Base-by-base conservation (phyloP, 2,329 filamentous ascomycete genomes). In the Hysterium pulicare region DNA sequence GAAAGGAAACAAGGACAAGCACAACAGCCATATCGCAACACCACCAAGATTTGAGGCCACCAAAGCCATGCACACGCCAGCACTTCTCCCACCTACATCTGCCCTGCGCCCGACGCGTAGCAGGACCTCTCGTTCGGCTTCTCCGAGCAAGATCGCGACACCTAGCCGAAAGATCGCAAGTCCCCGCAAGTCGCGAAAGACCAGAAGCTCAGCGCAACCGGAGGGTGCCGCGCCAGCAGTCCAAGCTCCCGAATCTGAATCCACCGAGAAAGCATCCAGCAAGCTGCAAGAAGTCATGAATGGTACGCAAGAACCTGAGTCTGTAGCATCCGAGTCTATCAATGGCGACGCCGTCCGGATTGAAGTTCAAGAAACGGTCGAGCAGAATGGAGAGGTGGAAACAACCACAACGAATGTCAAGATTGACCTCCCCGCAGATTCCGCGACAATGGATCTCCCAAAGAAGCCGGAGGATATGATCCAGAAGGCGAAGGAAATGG, bases 401-500 rank as follows among this genome's bases (percentile, higher is more conserved):
- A 81, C 80, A 1, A 86, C 83, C 42, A 81, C 81, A 52, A 90
- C 85, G 5, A 82, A 83, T 35, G 82, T 91, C 37, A 84, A 85
- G 48, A 75, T 93, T 9, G 86, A 93, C 50, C 76, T 93, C 59
- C 87, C 90, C 3, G 75, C 81, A 8, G 79, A 77, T 40, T 72
- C 76, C 34, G 73, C 81, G 1, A 81, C 87, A 47, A 76, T 90
- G 7, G 84, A 86, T 0, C 79, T 83, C 10, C 82, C 87, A 0
- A 86, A 90, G 50, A 86, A 93, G 56, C 84, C 90, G 1, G 78
- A 86, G 44, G 79, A 83, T 42, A 90, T 96, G 85, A 84, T 97
- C 45, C 83, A 83, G 21, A 83, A 88, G 58, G 93, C 93, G 23
- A 89, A 85, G 70, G 81, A 84, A 53, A 95, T 96, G 87, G 90